Conservation (phyloP, 352 stramenopile species). For the Halophytophthora polymorphica region DNA sequence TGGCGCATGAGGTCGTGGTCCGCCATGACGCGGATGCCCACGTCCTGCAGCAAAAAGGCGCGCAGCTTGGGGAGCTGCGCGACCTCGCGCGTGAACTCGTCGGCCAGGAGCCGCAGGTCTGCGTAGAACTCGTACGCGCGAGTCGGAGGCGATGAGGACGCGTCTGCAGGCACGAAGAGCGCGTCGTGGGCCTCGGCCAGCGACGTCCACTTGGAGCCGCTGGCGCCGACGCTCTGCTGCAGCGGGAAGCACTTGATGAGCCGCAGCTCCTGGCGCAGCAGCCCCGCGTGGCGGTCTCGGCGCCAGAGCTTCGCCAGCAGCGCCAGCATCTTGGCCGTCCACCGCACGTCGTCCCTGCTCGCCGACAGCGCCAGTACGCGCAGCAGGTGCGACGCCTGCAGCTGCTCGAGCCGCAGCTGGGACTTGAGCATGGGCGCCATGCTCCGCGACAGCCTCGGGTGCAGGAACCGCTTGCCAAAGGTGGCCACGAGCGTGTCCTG, state of each 20-base stretch:
- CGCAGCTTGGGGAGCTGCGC: conserved; percentile 26
- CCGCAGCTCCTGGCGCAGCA: conserved; percentile 61
- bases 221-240: conserved; percentile 13
- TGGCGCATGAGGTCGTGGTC: conserved; percentile 72
- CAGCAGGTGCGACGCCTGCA: conserved; percentile 62
- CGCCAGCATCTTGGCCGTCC: conserved; percentile 40
- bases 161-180: conserved; percentile 14
- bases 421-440: conserved; percentile 50
- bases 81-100: conserved; percentile 32
- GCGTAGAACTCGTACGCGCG: conserved; percentile 33
- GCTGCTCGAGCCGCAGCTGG: conserved; percentile 60
- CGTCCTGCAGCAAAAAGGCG: conserved; percentile 47
- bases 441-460: conserved; percentile 30
- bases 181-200: conserved; percentile 39
- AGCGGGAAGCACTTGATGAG: conserved; percentile 75
- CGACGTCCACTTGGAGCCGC: conserved; percentile 34
- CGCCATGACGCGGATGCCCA: conserved; percentile 59
- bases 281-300: conserved; percentile 38
- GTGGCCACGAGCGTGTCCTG: conserved; percentile 24
- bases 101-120: conserved; percentile 39
- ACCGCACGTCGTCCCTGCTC: conserved; percentile 32
- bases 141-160: neutral
- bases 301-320: conserved; percentile 59
- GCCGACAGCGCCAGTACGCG: conserved; percentile 39
- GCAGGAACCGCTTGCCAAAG: conserved; percentile 54